A percentile compares a stretch with the other conserved stretches of the same genome.
phyloP scores from a whole-genome alignment of 768 basidiomycete species.

The Pholiota molesta region DNA sequence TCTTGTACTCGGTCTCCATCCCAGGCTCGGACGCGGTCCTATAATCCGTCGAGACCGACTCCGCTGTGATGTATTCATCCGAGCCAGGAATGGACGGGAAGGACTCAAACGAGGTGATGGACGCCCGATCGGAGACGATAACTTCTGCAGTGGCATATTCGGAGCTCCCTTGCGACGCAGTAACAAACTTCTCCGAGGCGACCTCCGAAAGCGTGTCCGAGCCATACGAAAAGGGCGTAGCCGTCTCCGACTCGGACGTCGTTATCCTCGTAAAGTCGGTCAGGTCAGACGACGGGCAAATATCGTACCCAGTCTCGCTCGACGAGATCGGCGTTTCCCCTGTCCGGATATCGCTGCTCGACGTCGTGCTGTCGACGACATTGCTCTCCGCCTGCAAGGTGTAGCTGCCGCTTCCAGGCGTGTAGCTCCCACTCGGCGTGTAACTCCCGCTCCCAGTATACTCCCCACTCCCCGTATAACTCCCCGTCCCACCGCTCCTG shows the following conservation, averaged over 20 bases:
- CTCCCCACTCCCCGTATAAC: constrained; percentile 20
- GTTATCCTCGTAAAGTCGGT: constrained; percentile 41
- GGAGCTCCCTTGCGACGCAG: constrained; percentile 52
- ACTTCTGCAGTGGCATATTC: constrained; percentile 48
- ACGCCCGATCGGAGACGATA: constrained; percentile 34
- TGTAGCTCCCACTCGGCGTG: constrained; percentile 30
- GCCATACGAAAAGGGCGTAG: constrained; percentile 38
- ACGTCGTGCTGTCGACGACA: constrained; percentile 14
- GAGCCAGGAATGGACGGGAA: constrained; percentile 33
- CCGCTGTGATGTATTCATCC: constrained; percentile 48
- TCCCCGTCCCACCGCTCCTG: constrained; percentile 25
- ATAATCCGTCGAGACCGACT: constrained; percentile 40
- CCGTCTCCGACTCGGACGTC: constrained; percentile 29
- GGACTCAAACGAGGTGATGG: constrained; percentile 34
- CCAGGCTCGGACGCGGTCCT: constrained; percentile 48
- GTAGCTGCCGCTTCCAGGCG: constrained; percentile 31
- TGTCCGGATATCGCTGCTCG: constrained; percentile 21
- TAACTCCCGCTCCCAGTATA: constrained; percentile 22
- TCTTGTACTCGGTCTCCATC: constrained; percentile 32
- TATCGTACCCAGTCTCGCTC: constrained; percentile 55
- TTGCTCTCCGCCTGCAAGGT: constrained; percentile 15
- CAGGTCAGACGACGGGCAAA: constrained; percentile 55
- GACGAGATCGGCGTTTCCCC: constrained; percentile 39
- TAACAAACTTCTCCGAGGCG: constrained; percentile 43
- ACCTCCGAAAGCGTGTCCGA: constrained; percentile 34